Base-by-base conservation (phyloP, 202 grass and related monocot genomes). In the Zizania palustris region DNA sequence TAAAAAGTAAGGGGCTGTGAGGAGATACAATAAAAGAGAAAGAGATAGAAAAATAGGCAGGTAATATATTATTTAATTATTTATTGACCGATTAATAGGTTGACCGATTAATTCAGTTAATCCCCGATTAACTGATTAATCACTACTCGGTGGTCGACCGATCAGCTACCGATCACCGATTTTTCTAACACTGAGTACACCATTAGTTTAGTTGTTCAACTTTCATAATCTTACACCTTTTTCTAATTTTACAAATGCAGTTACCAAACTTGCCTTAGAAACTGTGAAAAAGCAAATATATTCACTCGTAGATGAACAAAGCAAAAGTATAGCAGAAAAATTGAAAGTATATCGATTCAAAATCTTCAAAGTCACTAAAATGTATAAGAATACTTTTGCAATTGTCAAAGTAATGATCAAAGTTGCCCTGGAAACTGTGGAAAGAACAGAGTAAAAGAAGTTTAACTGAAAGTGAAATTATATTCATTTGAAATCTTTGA, bases 361-460 rank as follows among this genome's bases (percentile, higher is more conserved):
- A 75, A 46, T 19, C 11, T 61, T 41, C 1, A 67, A 72, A 73
- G 63, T 63, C 3, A 6, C 6, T 5, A 22, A 67, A 13, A 16
- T 69, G 28, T n/a, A 69, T 34, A 53, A 34, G 34, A 34, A 73
- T 55, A 16, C 19, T 55, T 15, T 22, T 68, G 15, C 43, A 74
- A 11, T 67, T 42, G 70, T 45, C 53, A 69, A 54, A 71, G n/a
- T 8, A 9, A 59, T 53, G 8, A 39, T 44, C 20, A 77, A 28
- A 61, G 8, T 33, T 78, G 57, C 1, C 20, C 10, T 19, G 43
- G 42, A 11, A 73, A 50, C 42, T 78, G 11, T 5, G 2, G 13
- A 56, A 18, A 65, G 16, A 82, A 72, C 7, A 59, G n/a, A 70
- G 39, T 65, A 45, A 53, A 80, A 81, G 22, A 71, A 43, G 15